Percentiles rank a stretch among this genome's conserved stretches.
Conservation (phyloP, 768 basidiomycete genomes). For the Naematelia encephala region DNA sequence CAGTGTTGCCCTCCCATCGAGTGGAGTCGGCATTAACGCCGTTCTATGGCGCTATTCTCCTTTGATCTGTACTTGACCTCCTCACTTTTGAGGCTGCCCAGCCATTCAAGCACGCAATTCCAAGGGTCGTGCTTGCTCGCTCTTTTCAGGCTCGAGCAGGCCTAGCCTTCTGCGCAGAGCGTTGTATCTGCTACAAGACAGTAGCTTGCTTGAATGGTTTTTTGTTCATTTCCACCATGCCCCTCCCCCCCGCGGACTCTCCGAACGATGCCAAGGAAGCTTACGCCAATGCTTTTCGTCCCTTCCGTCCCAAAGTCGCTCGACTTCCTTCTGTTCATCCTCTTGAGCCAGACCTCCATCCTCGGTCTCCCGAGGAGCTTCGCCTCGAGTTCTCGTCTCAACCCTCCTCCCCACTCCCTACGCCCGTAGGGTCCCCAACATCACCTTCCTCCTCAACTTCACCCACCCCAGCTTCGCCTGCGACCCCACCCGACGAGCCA, state of each 20-base stretch:
- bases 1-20: too few species aligned
- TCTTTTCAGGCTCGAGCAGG: neutral
- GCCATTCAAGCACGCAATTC: neutral
- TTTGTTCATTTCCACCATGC: neutral
- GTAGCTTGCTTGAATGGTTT: neutral
- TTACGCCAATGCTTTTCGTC: neutral
- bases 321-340: conserved; percentile 12
- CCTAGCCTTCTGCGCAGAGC: neutral
- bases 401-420: neutral
- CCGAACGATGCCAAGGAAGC: neutral
- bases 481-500: neutral
- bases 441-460: neutral
- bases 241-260: too few species aligned
- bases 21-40: too few species aligned
- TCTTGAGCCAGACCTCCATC: conserved; percentile 18
- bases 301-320: neutral
- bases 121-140: neutral
- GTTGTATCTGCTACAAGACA: too few species aligned
- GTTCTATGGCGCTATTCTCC: too few species aligned
- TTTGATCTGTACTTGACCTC: neutral
- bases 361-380: conserved; percentile 15
- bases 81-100: neutral
- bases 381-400: conserved; percentile 9
- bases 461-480: neutral
- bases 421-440: neutral